A percentile compares a stretch with the other conserved stretches of the same genome.
These are phyloP conservation scores for Eucalyptus pumila DNA, from an alignment of 345 rosid genomes.

Conservation along the genomic window DNA sequence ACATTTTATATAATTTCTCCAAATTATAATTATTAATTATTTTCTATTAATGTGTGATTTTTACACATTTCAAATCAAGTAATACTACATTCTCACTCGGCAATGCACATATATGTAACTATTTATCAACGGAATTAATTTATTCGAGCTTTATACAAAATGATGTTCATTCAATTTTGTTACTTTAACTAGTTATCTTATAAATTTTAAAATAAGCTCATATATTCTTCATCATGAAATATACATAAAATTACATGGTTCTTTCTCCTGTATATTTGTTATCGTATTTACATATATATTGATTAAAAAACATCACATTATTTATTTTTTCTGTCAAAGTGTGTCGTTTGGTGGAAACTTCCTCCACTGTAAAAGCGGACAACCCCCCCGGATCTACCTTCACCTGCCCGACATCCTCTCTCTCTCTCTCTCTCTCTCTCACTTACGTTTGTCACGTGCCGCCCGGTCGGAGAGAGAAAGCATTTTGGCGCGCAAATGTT, in stretches of 20 bases:
- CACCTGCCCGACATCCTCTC: not conserved
- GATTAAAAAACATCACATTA: too few relatives aligned
- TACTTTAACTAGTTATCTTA: fast-evolving
- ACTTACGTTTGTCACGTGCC: not conserved
- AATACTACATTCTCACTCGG: fast-evolving
- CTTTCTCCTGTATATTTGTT: not conserved
- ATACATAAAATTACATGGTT: not conserved
- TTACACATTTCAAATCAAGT: not conserved
- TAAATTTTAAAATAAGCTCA: not conserved
- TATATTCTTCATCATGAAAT: fast-evolving
- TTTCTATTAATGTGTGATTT: too few relatives aligned
- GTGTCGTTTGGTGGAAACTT: not conserved
- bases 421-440: not conserved
- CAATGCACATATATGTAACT: not conserved
- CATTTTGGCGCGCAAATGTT: not conserved
- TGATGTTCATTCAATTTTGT: not conserved
- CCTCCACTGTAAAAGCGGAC: not conserved
- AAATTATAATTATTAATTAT: fast-evolving
- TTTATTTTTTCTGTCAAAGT: not conserved
- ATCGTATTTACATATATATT: not conserved
- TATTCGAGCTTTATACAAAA: fast-evolving
- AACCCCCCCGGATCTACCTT: not conserved
- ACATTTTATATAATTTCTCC: not conserved
- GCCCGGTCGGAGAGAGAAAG: not conserved
- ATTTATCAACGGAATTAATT: not conserved